These are phyloP conservation scores for Fagus sylvatica DNA, from an alignment of 306 rosid species.

Conservation along the genomic window DNA sequence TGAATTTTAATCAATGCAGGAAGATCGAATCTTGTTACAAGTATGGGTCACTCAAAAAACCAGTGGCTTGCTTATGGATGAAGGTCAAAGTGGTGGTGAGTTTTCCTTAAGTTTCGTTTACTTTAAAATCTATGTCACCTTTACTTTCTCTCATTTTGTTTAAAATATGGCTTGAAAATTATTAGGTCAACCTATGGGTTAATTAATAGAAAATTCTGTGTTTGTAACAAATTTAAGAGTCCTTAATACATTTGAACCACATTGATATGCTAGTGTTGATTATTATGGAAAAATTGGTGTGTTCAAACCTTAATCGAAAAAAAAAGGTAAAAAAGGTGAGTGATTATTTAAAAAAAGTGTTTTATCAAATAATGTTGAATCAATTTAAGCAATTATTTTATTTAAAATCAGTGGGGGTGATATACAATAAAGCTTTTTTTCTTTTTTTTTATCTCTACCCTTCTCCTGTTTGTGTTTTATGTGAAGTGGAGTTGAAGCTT, in stretches of 20 bases:
- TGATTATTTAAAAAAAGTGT: background rate
- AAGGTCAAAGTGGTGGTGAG: slow-evolving; percentile 61
- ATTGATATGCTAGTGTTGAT: background rate
- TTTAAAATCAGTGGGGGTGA: background rate
- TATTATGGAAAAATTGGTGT: background rate
- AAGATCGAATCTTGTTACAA: slow-evolving; percentile 85
- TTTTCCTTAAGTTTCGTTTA: slow-evolving; percentile 19
- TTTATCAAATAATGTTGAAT: background rate
- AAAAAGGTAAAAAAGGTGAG: background rate
- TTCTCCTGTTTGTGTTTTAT: background rate
- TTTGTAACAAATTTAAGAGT: background rate
- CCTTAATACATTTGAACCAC: background rate
- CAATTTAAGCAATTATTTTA: background rate
- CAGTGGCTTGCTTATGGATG: slow-evolving; percentile 64
- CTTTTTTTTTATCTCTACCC: background rate
- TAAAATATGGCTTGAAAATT: background rate
- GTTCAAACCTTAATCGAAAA: background rate
- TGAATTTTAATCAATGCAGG: slow-evolving; percentile 53
- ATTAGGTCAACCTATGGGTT: background rate
- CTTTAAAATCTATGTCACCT: slow-evolving; percentile 5
- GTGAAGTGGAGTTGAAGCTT: background rate
- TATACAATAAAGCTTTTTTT: background rate
- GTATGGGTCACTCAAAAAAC: slow-evolving; percentile 89
- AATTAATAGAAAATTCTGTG: too few relatives aligned
- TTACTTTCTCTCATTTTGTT: slow-evolving; percentile 3